These are phyloP conservation scores for Agroathelia rolfsii DNA, from an alignment of 1,284 basidiomycete species.

Conservation along the genomic window DNA sequence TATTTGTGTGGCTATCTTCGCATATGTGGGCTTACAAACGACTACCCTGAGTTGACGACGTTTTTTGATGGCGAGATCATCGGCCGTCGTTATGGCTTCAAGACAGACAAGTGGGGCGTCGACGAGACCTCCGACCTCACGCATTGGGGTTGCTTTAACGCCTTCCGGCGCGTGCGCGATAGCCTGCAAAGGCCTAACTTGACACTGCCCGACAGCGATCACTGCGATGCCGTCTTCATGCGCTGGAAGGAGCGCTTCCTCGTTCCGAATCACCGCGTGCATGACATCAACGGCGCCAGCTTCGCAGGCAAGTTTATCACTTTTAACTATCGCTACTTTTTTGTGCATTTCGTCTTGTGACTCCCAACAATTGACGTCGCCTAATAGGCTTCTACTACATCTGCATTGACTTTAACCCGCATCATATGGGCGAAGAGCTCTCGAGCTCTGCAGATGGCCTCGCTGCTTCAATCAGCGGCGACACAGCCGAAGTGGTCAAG, in stretches of 20 bases:
- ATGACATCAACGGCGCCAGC: constrained; percentile 91
- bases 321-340: constrained; percentile 3
- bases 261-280: constrained; percentile 87
- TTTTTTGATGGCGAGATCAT: constrained; percentile 95
- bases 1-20: constrained; percentile 82
- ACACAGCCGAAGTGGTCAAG: no score
- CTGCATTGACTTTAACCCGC: constrained; percentile 67
- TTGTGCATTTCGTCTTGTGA: constrained; percentile 3
- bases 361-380: constrained; percentile 1
- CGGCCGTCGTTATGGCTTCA: constrained; percentile 76
- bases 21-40: constrained; percentile 81
- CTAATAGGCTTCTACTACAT: constrained; percentile 77
- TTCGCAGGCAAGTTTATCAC: constrained; percentile 68
- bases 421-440: no score
- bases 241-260: constrained; percentile 95
- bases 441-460: no score
- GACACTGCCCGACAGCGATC: constrained; percentile 65
- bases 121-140: constrained; percentile 82
- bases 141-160: constrained; percentile 86
- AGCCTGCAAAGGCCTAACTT: constrained; percentile 68
- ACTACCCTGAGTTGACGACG: constrained; percentile 85
- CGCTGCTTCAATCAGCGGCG: no score
- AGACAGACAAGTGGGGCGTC: constrained; percentile 81
- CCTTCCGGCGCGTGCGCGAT: constrained; percentile 71
- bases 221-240: constrained; percentile 83